Conservation (phyloP, 2,329 filamentous ascomycete genomes). For the Leptographium wingfieldii region DNA sequence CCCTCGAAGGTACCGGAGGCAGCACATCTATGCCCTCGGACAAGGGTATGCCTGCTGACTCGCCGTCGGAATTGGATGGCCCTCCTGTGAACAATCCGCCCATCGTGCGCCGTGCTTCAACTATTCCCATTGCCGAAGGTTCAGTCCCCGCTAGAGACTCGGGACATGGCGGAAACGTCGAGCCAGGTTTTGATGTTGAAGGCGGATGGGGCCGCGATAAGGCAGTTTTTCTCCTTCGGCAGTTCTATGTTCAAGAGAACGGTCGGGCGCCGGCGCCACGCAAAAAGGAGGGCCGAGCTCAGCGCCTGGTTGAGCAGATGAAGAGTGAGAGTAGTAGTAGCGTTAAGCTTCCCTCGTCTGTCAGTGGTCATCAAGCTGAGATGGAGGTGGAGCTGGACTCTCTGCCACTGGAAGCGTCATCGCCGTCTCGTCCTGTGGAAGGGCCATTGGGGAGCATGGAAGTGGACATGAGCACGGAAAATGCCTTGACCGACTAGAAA, state of each 20-base stretch:
- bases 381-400: neutral
- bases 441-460: neutral
- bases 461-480: neutral
- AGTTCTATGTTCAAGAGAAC: constrained; percentile 98
- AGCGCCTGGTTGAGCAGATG: constrained; percentile 39
- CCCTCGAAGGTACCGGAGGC: neutral
- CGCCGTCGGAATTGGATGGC: neutral
- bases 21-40: neutral
- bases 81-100: constrained; percentile 1
- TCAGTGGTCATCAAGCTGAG: constrained; percentile 3
- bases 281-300: constrained; percentile 43
- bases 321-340: constrained; percentile 23
- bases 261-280: constrained; percentile 55
- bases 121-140: constrained; percentile 14
- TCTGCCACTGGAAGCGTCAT: neutral
- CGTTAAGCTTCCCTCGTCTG: constrained; percentile 8
- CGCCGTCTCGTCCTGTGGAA: neutral
- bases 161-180: constrained; percentile 55
- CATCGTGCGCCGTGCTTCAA: constrained; percentile 10
- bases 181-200: constrained; percentile 68
- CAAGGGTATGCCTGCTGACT: neutral
- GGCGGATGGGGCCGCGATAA: constrained; percentile 85
- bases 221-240: constrained; percentile 78
- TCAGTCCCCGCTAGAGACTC: constrained; percentile 16
- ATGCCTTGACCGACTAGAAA: constrained; percentile 7